Conservation (phyloP, 2,329 filamentous ascomycete genomes). For the Graphilbum fragrans region DNA sequence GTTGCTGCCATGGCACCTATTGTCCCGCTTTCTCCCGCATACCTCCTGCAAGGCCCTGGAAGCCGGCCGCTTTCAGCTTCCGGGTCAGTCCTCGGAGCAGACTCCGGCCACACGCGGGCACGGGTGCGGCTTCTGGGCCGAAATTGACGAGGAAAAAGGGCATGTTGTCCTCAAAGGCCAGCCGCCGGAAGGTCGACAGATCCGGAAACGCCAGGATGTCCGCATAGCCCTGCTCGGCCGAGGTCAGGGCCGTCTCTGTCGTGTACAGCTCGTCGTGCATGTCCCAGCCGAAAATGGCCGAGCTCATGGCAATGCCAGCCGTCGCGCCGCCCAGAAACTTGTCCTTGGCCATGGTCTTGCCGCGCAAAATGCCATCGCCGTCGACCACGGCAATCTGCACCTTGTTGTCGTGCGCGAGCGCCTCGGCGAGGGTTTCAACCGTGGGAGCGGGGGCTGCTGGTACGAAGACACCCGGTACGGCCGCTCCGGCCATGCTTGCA, state of each 20-base stretch:
- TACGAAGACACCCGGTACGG: too few species aligned
- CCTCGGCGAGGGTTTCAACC: conserved; percentile 47
- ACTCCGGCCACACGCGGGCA: conserved; percentile 69
- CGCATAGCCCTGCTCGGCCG: conserved; percentile 78
- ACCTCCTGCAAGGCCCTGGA: conserved; percentile 82
- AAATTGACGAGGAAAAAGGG: conserved; percentile 80
- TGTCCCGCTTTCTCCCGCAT: background rate
- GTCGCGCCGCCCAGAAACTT: conserved; percentile 75
- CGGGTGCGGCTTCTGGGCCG: conserved; percentile 60
- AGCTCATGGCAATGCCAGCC: conserved; percentile 83
- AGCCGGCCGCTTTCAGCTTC: conserved; percentile 54
- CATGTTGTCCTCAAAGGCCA: conserved; percentile 80
- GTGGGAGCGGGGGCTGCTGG: too few species aligned
- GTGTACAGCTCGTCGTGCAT: conserved; percentile 93
- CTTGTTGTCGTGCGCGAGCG: conserved; percentile 59
- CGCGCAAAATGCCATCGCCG: conserved; percentile 73
- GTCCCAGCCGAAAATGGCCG: conserved; percentile 89
- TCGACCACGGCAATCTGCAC: conserved; percentile 83
- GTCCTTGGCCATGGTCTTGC: conserved; percentile 82
- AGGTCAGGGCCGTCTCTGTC: conserved; percentile 72
- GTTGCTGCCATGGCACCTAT: background rate
- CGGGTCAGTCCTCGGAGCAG: conserved; percentile 55
- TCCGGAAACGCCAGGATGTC: conserved; percentile 76
- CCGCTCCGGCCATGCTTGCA: too few species aligned
- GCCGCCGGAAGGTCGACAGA: conserved; percentile 62